These are phyloP conservation scores for Cerrena zonata DNA, from an alignment of 1,284 basidiomycete species.

Conservation along the genomic window DNA sequence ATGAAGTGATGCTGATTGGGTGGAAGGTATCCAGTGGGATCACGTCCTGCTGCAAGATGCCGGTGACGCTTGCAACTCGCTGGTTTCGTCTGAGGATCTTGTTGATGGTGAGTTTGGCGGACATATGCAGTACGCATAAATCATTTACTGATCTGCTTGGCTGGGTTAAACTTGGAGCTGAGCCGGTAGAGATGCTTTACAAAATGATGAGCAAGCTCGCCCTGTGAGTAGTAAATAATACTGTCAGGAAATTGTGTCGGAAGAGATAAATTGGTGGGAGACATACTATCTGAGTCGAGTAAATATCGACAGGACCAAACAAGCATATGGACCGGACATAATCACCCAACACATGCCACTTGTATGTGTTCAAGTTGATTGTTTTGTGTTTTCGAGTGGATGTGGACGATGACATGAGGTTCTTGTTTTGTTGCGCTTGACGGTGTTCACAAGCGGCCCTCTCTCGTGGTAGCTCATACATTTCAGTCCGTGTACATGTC, in stretches of 20 bases:
- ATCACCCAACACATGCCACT: conserved; percentile 30
- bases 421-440: not conserved
- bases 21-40: not conserved
- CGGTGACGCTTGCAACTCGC: not conserved
- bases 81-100: too few relatives aligned
- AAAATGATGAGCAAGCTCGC: conserved; percentile 29
- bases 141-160: not conserved
- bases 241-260: conserved; percentile 7
- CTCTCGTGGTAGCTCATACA: conserved; percentile 25
- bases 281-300: conserved; percentile 28
- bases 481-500: conserved; percentile 14
- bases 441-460: not conserved
- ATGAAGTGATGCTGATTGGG: conserved; percentile 7
- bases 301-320: conserved; percentile 32
- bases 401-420: not conserved
- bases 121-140: not conserved
- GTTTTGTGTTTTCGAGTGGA: conserved; percentile 8
- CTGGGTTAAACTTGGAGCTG: conserved; percentile 23
- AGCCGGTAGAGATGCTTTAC: conserved; percentile 30
- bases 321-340: conserved; percentile 24
- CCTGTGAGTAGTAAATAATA: conserved; percentile 20
- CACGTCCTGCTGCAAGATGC: not conserved
- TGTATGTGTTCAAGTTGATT: conserved; percentile 27
- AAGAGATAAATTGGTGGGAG: not conserved
- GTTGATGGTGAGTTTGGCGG: too few relatives aligned